Conservation (phyloP, 345 rosid species). For the Eucalyptus cladocalyx region DNA sequence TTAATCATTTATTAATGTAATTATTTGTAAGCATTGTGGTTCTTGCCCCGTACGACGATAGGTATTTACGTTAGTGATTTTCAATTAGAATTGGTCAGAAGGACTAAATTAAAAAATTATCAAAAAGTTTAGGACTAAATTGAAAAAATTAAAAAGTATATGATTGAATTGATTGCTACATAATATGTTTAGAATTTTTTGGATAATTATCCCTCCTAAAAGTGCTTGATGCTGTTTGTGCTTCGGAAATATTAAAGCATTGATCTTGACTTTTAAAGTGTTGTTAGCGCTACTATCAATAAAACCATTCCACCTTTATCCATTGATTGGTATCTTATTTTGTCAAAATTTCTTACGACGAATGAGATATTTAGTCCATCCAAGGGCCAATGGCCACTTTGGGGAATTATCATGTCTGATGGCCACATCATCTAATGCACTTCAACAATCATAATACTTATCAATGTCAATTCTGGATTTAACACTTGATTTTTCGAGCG, state of each 20-base stretch:
- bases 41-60: rapidly evolving
- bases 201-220: not conserved
- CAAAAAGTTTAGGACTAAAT: not conserved
- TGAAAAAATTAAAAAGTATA: not conserved
- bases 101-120: not conserved
- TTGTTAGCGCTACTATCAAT: not conserved
- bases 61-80: rapidly evolving
- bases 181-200: not conserved
- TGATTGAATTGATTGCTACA: rapidly evolving
- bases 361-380: not conserved
- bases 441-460: not conserved
- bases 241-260: not conserved
- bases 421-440: not conserved
- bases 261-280: not conserved
- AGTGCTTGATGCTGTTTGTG: not conserved
- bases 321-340: not conserved
- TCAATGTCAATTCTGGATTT: not conserved
- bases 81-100: rapidly evolving
- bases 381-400: not conserved
- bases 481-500: not conserved
- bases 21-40: not conserved
- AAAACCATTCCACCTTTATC: not conserved
- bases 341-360: not conserved
- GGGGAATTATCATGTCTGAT: not conserved
- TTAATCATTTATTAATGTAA: rapidly evolving